Percentiles rank a stretch among this genome's conserved stretches.
phyloP scores from a whole-genome alignment of 2,329 filamentous ascomycete species.

The Ambrosiella xylebori region DNA sequence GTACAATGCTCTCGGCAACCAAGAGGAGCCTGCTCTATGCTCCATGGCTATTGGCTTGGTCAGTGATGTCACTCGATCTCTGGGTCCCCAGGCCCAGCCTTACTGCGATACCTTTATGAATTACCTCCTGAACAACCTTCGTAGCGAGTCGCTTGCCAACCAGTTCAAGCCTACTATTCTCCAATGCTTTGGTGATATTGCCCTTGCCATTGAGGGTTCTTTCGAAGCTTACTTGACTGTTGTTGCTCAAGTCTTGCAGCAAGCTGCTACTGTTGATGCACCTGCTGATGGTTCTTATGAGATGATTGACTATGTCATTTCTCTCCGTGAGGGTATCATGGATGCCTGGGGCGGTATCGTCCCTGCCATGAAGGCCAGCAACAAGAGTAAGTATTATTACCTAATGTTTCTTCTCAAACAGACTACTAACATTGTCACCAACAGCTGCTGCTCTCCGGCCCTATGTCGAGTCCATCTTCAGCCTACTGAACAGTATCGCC shows the following conservation, averaged over 20 bases:
- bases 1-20: slow-evolving; percentile 85
- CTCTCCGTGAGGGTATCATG: slow-evolving; percentile 92
- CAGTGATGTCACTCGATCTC: slow-evolving; percentile 83
- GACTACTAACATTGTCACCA: slow-evolving; percentile 3
- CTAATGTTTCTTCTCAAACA: slow-evolving; percentile 19
- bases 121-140: slow-evolving; percentile 76
- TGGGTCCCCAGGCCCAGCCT: slow-evolving; percentile 79
- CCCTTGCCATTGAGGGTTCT: slow-evolving; percentile 74
- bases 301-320: slow-evolving; percentile 93
- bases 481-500: slow-evolving; percentile 64
- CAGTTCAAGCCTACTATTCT: slow-evolving; percentile 97
- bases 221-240: slow-evolving; percentile 89
- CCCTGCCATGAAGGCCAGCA: slow-evolving; percentile 72
- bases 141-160: slow-evolving; percentile 76
- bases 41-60: slow-evolving; percentile 95
- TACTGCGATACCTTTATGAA: slow-evolving; percentile 99
- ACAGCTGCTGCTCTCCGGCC: slow-evolving; percentile 53
- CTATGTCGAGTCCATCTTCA: slow-evolving; percentile 73
- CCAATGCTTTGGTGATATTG: slow-evolving; percentile 95
- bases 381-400: slow-evolving; percentile 43
- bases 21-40: slow-evolving; percentile 86
- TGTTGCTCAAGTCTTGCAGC: slow-evolving; percentile 84
- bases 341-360: slow-evolving; percentile 98
- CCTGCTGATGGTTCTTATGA: slow-evolving; percentile 72
- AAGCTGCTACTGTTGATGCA: slow-evolving; percentile 69